A percentile compares a stretch with the other conserved stretches of the same genome.
These are phyloP conservation scores for Desmodesmus armatus DNA, from an alignment of 139 green algal species.

Conservation along the genomic window DNA sequence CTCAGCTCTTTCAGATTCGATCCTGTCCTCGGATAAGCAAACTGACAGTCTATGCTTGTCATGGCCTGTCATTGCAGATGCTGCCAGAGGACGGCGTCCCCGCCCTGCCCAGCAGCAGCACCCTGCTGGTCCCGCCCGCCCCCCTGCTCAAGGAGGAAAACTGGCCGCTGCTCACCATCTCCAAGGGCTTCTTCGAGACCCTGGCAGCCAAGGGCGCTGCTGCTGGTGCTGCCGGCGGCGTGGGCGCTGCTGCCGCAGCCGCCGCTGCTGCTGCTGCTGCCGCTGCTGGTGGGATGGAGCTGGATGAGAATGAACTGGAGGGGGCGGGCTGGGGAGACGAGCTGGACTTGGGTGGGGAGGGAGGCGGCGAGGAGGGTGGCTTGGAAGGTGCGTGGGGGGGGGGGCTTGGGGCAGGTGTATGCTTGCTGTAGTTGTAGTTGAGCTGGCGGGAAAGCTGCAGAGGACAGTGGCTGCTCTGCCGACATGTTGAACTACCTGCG, in stretches of 20 bases:
- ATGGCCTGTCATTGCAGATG: slow-evolving; percentile 34
- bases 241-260: slow-evolving; percentile 44
- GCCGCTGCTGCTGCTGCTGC: slow-evolving; percentile 36
- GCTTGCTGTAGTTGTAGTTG: too few species aligned
- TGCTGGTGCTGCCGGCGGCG: slow-evolving; percentile 47
- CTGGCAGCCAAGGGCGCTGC: slow-evolving; percentile 76
- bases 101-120: slow-evolving; percentile 18
- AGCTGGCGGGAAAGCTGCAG: too few species aligned
- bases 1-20: too few species aligned
- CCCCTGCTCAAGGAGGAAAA: slow-evolving; percentile 88
- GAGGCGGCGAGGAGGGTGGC: slow-evolving; percentile 37
- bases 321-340: slow-evolving; percentile 88
- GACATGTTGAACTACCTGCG: too few species aligned
- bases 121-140: slow-evolving; percentile 61
- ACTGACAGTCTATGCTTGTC: too few species aligned
- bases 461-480: too few species aligned
- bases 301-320: slow-evolving; percentile 75
- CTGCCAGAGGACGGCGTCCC: slow-evolving; percentile 46
- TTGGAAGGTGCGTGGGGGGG: background rate
- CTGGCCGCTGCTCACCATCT: slow-evolving; percentile 98
- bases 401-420: too few species aligned
- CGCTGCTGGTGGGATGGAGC: slow-evolving; percentile 57
- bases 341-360: slow-evolving; percentile 67
- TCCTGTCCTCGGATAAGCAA: too few species aligned
- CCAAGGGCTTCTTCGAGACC: slow-evolving; percentile 97